Base-by-base conservation (phyloP, 257 asterid species). In the Salvia rosmarinus region DNA sequence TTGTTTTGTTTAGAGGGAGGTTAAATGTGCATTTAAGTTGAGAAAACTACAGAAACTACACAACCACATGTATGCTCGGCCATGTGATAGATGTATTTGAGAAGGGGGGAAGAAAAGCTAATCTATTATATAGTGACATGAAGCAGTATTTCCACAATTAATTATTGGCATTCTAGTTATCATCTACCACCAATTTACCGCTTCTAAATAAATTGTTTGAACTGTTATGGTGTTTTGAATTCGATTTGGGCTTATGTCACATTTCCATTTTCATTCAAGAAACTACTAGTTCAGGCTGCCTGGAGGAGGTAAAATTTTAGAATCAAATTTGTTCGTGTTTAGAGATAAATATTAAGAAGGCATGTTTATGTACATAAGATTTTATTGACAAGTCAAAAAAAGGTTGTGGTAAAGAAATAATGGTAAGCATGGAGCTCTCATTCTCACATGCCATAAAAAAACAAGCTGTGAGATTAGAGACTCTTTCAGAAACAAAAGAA, bases 1-100 rank as follows among this genome's bases (percentile, higher is more conserved):
- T 3, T 28, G 40, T 37, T 77, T 76, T 85, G 79, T 77, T 61
- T 62, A 78, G 83, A n/a, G n/a, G n/a, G 64, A 50, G 61, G 73
- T 34, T 76, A 68, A 63, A 64, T 82, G 82, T 83, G 75, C 67
- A 43, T 67, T 73, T 67, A 42, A 71, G 71, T 69, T 66, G 17
- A 78, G 42, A 46, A 55, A 20, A 40, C 55, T 75, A 68, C 70
- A 64, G 51, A 19, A 64, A 43, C n/a, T 77, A 68, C 75, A 63
- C 58, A 20, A 60, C 28, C 3, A 37, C 28, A 35, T 35, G 64
- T 28, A 51, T 46, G 49, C 79, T 64, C 54, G 40, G 67, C 75
- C 52, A 37, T 81, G 87, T 79, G 78, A 68, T 77, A 52, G 70
- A 69, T 50, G 49, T 64, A 39, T 34, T 44, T 39, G 23, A 61